These are phyloP conservation scores for Boletus subparvulus DNA, from an alignment of 768 basidiomycete genomes.

Conservation along the genomic window DNA sequence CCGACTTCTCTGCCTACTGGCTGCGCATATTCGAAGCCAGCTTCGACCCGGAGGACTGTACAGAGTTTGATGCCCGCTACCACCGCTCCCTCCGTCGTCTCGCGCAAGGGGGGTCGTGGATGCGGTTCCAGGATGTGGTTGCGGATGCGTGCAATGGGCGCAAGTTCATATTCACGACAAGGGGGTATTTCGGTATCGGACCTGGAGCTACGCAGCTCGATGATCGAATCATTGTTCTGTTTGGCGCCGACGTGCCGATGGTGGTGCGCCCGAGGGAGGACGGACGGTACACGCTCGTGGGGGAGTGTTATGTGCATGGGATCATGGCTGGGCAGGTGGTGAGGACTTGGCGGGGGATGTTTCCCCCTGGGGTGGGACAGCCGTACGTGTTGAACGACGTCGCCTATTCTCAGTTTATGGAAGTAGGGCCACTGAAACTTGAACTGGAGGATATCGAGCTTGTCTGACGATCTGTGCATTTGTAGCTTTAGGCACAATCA, in stretches of 20 bases:
- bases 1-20: neutral
- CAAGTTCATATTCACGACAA: neutral
- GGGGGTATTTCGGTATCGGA: neutral
- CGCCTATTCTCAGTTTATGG: neutral
- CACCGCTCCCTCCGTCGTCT: neutral
- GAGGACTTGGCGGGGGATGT: neutral
- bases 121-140: neutral
- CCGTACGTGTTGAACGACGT: neutral
- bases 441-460: conserved; percentile 3
- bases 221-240: conserved; percentile 2
- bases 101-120: neutral
- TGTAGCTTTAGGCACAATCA: neutral
- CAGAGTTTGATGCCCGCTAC: neutral
- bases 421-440: neutral
- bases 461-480: neutral
- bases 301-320: conserved; percentile 7
- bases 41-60: neutral
- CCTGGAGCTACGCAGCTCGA: neutral
- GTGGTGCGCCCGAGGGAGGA: conserved; percentile 6
- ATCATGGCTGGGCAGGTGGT: conserved; percentile 8
- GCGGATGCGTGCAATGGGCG: neutral
- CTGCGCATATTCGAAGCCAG: neutral
- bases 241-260: conserved; percentile 4
- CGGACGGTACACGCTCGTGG: conserved; percentile 6
- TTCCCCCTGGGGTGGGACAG: neutral